Percentiles rank a stretch among this genome's conserved stretches.
Evolutionary conservation across 1,139 yeast species (phyloP).

Genomic region (Lodderomyces margitis): DNA sequence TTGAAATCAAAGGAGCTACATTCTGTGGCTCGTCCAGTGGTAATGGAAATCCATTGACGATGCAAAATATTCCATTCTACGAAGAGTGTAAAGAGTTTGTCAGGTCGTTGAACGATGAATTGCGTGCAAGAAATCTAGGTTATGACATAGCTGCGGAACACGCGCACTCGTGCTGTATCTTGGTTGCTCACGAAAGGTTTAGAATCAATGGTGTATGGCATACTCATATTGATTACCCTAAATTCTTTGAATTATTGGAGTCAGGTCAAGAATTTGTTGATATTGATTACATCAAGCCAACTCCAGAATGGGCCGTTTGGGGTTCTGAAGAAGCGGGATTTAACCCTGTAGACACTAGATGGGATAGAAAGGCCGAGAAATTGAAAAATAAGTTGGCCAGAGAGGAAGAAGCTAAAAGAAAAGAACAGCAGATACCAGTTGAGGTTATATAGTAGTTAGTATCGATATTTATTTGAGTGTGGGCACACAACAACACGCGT

Average conservation of each 20-base stretch:
- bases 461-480: not conserved
- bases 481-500: too few relatives aligned
- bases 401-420: conserved; percentile 21
- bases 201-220: conserved; percentile 74
- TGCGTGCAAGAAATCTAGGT: conserved; percentile 58
- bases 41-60: conserved; percentile 85
- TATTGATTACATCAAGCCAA: conserved; percentile 74
- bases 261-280: conserved; percentile 68
- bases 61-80: conserved; percentile 94
- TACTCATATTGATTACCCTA: conserved; percentile 83
- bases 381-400: conserved; percentile 43
- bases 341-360: conserved; percentile 78
- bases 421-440: not conserved
- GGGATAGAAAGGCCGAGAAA: conserved; percentile 66
- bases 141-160: conserved; percentile 93
- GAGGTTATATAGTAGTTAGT: not conserved
- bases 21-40: conserved; percentile 83
- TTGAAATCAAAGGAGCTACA: conserved; percentile 93
- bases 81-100: conserved; percentile 86
- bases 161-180: conserved; percentile 90
- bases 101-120: conserved; percentile 54
- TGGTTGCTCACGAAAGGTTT: conserved; percentile 76
- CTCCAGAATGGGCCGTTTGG: conserved; percentile 91
- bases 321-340: conserved; percentile 87
- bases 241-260: conserved; percentile 68